Conservation (phyloP, 306 rosid species). For the Acacia melanoxylon region DNA sequence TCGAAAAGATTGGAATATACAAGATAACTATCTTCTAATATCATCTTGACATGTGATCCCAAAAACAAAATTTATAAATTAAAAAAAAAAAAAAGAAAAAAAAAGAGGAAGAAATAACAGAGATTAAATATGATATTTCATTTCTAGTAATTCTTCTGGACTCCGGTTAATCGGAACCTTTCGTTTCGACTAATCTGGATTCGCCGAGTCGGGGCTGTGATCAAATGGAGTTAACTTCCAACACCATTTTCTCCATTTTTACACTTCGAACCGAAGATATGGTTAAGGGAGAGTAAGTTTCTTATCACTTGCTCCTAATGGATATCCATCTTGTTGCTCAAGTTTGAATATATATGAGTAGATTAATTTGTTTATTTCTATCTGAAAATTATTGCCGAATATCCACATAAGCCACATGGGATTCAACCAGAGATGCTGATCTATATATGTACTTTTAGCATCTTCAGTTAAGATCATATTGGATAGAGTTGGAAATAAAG, state of each 20-base stretch:
- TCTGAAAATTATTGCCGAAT: background rate
- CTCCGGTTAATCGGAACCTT: too few relatives aligned
- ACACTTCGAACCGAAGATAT: too few relatives aligned
- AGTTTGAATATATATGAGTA: background rate
- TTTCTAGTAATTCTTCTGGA: background rate
- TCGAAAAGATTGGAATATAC: too few relatives aligned
- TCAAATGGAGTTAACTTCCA: too few relatives aligned
- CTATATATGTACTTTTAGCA: background rate
- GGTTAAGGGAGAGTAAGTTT: too few relatives aligned
- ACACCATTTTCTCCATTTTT: too few relatives aligned
- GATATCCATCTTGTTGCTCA: background rate
- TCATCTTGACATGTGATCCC: background rate
- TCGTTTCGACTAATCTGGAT: too few relatives aligned
- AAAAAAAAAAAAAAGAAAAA: too few relatives aligned
- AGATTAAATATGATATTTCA: background rate
- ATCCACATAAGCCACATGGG: conserved; percentile 12
- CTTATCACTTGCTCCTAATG: too few relatives aligned
- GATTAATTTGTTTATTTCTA: background rate
- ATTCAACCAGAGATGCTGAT: background rate
- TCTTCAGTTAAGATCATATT: conserved; percentile 13
- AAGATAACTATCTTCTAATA: too few relatives aligned
- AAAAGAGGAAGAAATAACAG: background rate
- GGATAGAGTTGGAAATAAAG: conserved; percentile 28
- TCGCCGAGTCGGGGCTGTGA: too few relatives aligned
- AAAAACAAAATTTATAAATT: background rate